A percentile compares a stretch with the other conserved stretches of the same genome.
phyloP scores from a whole-genome alignment of 495 filamentous ascomycete genomes.

The Aspergillus ostianus region DNA sequence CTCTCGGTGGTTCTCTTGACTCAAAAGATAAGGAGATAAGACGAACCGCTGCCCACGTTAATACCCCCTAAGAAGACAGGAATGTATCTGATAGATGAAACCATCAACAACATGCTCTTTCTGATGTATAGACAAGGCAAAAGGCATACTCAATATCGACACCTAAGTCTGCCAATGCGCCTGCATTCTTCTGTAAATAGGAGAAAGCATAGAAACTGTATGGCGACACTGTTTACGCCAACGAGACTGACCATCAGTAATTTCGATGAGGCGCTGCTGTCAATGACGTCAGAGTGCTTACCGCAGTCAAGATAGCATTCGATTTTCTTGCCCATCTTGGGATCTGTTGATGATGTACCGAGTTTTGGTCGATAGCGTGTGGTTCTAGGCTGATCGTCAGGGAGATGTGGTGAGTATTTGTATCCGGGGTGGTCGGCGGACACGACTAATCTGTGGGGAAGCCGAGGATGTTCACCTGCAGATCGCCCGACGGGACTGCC shows the following conservation, averaged over 20 bases:
- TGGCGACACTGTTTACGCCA: constrained; percentile 52
- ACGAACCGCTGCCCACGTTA: constrained; percentile 59
- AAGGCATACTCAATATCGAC: constrained; percentile 60
- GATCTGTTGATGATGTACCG: too few relatives aligned
- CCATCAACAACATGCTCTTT: not conserved
- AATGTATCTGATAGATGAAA: constrained; percentile 49
- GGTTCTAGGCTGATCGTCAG: not conserved
- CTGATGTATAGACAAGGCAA: not conserved
- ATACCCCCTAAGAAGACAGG: constrained; percentile 75
- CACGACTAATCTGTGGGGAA: not conserved
- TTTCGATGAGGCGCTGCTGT: not conserved
- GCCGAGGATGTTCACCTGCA: not conserved
- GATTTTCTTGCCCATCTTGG: constrained; percentile 55
- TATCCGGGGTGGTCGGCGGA: not conserved
- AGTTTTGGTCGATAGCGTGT: not conserved
- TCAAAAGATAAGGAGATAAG: not conserved
- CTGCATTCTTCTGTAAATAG: constrained; percentile 55
- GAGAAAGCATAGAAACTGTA: constrained; percentile 66
- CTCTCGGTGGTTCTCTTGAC: not conserved
- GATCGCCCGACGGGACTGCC: not conserved
- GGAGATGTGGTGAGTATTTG: not conserved
- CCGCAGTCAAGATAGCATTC: constrained; percentile 61
- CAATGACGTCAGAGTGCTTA: constrained; percentile 21
- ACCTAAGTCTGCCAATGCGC: constrained; percentile 51
- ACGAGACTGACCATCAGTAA: not conserved